Evolutionary conservation across 306 rosid genomes (phyloP).

Genomic region (Luffa acutangula): DNA sequence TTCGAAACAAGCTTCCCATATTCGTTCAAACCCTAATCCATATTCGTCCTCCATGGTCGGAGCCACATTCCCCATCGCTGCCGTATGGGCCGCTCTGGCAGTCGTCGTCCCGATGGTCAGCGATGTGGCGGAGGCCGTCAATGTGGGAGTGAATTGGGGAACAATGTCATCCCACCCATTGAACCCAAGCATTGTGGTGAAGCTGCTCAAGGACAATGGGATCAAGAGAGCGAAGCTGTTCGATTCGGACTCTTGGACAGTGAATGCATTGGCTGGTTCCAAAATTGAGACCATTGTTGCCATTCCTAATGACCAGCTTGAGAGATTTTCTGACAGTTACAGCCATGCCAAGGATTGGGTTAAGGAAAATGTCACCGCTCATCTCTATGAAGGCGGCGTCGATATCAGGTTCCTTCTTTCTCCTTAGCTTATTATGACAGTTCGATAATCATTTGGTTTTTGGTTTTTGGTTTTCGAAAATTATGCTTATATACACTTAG

Average conservation of each 20-base stretch:
- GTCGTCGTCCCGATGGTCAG: neutral
- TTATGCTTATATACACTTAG: too few species aligned
- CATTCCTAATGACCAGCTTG: constrained; percentile 53
- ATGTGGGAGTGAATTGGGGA: constrained; percentile 73
- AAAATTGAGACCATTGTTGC: constrained; percentile 60
- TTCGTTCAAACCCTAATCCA: too few species aligned
- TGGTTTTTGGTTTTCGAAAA: too few species aligned
- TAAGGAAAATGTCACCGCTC: constrained; percentile 37
- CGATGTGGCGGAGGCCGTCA: neutral
- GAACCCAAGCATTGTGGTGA: constrained; percentile 34
- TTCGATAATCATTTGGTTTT: too few species aligned
- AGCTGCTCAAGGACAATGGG: constrained; percentile 51
- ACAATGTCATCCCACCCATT: constrained; percentile 41
- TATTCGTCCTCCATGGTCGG: neutral
- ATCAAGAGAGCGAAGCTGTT: constrained; percentile 58
- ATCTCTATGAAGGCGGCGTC: constrained; percentile 32
- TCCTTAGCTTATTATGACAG: neutral
- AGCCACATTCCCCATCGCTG: neutral
- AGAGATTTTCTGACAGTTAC: constrained; percentile 6
- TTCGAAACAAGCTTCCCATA: neutral
- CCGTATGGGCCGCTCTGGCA: neutral
- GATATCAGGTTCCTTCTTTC: constrained; percentile 33
- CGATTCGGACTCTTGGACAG: constrained; percentile 49
- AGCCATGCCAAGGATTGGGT: constrained; percentile 44
- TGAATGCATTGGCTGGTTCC: constrained; percentile 46